These are phyloP conservation scores for Pseudogymnoascus sp. DNA, from an alignment of 2,329 filamentous ascomycete species.

Conservation along the genomic window DNA sequence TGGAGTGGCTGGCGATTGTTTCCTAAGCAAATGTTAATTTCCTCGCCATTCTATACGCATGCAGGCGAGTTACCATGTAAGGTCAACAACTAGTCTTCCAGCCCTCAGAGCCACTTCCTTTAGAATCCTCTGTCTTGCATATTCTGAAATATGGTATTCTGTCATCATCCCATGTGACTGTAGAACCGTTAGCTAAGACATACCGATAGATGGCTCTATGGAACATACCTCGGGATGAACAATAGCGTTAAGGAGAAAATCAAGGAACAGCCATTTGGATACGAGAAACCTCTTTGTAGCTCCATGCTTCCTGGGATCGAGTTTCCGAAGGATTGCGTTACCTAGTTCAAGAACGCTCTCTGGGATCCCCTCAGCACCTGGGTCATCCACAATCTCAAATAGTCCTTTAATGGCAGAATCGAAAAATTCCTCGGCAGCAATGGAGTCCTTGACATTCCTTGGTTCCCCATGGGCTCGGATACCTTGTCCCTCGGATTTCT, in stretches of 20 bases:
- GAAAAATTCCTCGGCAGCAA: constrained; percentile 83
- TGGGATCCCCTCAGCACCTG: constrained; percentile 77
- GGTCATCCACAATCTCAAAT: constrained; percentile 80
- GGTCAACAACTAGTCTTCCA: constrained; percentile 71
- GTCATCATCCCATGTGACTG: constrained; percentile 61
- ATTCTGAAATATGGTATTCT: constrained; percentile 87
- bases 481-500: constrained; percentile 72
- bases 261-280: constrained; percentile 85
- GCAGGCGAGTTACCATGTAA: constrained; percentile 50
- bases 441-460: constrained; percentile 71
- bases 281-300: constrained; percentile 77
- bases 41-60: constrained; percentile 6
- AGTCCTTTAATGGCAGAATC: constrained; percentile 70
- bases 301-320: constrained; percentile 65
- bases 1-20: constrained; percentile 55
- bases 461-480: constrained; percentile 64
- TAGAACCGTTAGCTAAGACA: constrained; percentile 16
- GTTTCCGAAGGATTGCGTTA: constrained; percentile 71
- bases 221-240: constrained; percentile 76
- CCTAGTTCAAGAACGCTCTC: constrained; percentile 77
- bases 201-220: background rate
- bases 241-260: constrained; percentile 75
- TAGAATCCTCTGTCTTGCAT: constrained; percentile 74
- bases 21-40: constrained; percentile 29
- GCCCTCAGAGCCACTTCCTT: constrained; percentile 74